Base-by-base conservation (phyloP, 495 filamentous ascomycete genomes). In the Neurospora hispaniola region DNA sequence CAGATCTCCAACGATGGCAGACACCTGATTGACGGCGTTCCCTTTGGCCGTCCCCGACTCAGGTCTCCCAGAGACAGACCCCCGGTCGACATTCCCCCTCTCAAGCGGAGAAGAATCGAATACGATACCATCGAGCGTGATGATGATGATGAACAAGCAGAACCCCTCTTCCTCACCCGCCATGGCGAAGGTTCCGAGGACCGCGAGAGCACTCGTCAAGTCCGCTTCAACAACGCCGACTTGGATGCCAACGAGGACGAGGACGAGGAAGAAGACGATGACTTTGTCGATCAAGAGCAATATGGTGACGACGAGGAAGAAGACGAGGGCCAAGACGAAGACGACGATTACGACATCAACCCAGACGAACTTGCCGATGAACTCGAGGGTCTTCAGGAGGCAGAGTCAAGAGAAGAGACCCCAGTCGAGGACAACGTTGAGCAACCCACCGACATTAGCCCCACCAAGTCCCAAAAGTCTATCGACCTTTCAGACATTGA, bases 1-100 rank as follows among this genome's bases (percentile, higher is more conserved):
- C 96, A 98, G 79, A 97, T 98, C 38, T 89, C 92, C 0, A 73
- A 82, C 9, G 90, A 92, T 75, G 96, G 96, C 31, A 91, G 86
- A 77, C 95, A 94, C 80, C 85, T 99, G 16, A 87, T 96, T 12
- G 96, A 99, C 78, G 96, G 96, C 27, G 86, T 97, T 23, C 86
- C 96, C 2, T 98, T 97, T 78, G 96, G 96, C 8, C 87, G 91
- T 62, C 90, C 91, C 7, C 91, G 86, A 41, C 81, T 93, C 40
- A 88, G 87, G 77, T 78, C 84, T 23, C 82, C 87, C 0, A 80
- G 81, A 20, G 84, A 86, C 71, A 87, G 94, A 73, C 95, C 96
- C 14, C 77, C 86, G 0, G 82, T 97, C 39, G 80, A 85, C 4
- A 95, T 96, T 44, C 94, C 93, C 4, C 89, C 94, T 5, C 85